phyloP scores from a whole-genome alignment of 345 rosid species.

The Acer campestre region DNA sequence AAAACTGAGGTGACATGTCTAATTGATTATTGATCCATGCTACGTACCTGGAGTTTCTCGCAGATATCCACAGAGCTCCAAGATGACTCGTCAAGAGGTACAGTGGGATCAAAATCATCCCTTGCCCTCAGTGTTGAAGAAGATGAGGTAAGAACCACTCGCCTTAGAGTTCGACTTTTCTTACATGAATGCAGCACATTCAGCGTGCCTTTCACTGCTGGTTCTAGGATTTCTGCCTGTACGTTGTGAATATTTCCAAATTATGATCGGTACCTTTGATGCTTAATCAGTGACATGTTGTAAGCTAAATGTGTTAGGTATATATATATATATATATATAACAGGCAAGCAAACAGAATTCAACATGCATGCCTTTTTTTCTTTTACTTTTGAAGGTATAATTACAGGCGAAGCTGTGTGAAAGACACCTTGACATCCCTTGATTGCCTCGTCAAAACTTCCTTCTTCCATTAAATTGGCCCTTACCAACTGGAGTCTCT shows the following conservation, averaged over 20 bases:
- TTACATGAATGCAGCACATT: slow-evolving; percentile 82
- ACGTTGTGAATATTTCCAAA: slow-evolving; percentile 2
- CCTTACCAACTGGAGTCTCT: slow-evolving; percentile 72
- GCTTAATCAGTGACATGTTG: not conserved
- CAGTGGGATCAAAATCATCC: slow-evolving; percentile 61
- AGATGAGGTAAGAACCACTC: slow-evolving; percentile 87
- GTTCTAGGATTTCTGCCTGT: slow-evolving; percentile 83
- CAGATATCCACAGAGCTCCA: slow-evolving; percentile 88
- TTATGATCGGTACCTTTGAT: not conserved
- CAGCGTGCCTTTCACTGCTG: slow-evolving; percentile 79
- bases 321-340: too few species aligned
- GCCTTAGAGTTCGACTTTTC: slow-evolving; percentile 63
- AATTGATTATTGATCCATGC: not conserved
- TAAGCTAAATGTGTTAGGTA: not conserved
- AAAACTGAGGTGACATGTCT: not conserved
- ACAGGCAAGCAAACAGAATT: not conserved
- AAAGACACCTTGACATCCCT: slow-evolving; percentile 85
- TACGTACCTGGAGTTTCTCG: slow-evolving; percentile 67
- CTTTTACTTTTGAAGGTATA: slow-evolving; percentile 70
- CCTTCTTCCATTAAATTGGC: slow-evolving; percentile 77
- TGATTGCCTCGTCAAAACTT: slow-evolving; percentile 79
- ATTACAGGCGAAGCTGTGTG: slow-evolving; percentile 94
- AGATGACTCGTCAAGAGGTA: slow-evolving; percentile 79
- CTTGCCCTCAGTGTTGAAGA: slow-evolving; percentile 76
- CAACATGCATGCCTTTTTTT: too few species aligned